Evolutionary conservation across 73 alveolate species (phyloP).

Genomic region (Stentor roeselii): DNA sequence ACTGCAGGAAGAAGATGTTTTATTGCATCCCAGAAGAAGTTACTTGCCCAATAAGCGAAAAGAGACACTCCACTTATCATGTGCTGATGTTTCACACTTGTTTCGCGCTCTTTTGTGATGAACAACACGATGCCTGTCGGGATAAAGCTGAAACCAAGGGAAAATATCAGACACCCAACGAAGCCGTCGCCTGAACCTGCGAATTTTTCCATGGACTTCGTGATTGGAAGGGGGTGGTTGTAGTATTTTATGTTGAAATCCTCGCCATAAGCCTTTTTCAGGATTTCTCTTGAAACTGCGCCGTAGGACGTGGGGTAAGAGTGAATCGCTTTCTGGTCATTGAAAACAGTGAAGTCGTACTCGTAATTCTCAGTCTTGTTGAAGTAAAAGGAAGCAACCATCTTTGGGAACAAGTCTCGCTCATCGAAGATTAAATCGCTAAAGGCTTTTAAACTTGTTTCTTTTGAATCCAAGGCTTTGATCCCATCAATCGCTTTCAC

Average conservation of each 20-base stretch:
- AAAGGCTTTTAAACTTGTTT: conserved; percentile 16
- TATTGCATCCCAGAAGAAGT: conserved; percentile 74
- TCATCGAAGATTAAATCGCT: conserved; percentile 30
- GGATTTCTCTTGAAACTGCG: not conserved
- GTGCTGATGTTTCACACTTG: conserved; percentile 89
- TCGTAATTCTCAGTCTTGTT: conserved; percentile 31
- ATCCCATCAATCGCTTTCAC: not conserved
- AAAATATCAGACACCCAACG: conserved; percentile 55
- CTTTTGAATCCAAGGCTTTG: not conserved
- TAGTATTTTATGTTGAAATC: not conserved
- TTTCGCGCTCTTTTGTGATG: conserved; percentile 33
- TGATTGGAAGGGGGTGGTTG: not conserved
- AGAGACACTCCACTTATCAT: conserved; percentile 85
- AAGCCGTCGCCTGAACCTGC: conserved; percentile 34
- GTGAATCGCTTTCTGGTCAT: not conserved
- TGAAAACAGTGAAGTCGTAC: conserved; percentile 5
- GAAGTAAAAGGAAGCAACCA: conserved; percentile 48
- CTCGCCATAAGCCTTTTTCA: not conserved
- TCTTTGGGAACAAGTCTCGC: conserved; percentile 27
- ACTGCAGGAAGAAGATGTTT: conserved; percentile 77
- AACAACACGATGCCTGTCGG: conserved; percentile 78
- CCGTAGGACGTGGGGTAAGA: not conserved
- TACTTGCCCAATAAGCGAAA: conserved; percentile 86
- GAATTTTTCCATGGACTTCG: not conserved
- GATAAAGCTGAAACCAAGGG: conserved; percentile 87